Conservation (phyloP, 371 early-diverging fungal genomes). For the Circinella umbellata region DNA sequence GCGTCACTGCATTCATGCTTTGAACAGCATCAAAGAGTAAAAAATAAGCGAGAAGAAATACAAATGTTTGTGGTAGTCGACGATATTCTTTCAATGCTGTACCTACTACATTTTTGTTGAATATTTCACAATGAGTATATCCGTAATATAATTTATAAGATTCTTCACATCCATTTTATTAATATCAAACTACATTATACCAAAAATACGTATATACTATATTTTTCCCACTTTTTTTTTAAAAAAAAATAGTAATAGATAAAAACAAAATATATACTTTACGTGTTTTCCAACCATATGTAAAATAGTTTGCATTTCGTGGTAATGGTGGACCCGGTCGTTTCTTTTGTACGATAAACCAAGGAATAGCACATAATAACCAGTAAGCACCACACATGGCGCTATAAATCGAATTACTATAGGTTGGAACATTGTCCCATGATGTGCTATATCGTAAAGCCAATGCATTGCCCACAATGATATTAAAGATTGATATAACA, state of each 20-base stretch:
- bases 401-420: conserved; percentile 29
- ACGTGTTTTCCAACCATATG: conserved; percentile 43
- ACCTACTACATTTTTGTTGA: conserved; percentile 13
- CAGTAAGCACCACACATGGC: conserved; percentile 44
- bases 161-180: too few species aligned
- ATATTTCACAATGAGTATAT: too few species aligned
- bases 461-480: conserved; percentile 22
- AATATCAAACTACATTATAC: too few species aligned
- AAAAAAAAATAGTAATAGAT: neutral
- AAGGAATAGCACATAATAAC: conserved; percentile 42
- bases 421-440: conserved; percentile 18
- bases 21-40: conserved; percentile 52
- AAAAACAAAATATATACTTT: neutral
- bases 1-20: conserved; percentile 37
- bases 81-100: conserved; percentile 42
- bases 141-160: too few species aligned
- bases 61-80: conserved; percentile 47
- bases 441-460: conserved; percentile 12
- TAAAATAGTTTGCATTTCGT: conserved; percentile 29
- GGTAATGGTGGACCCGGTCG: conserved; percentile 42
- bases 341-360: conserved; percentile 37
- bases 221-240: neutral
- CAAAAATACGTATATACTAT: too few species aligned
- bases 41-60: conserved; percentile 43
- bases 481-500: conserved; percentile 21